Evolutionary conservation across 495 filamentous ascomycete genomes (phyloP), one percentile per base, ranked within the genome.

Genomic region (Pseudevernia furfuracea): DNA sequence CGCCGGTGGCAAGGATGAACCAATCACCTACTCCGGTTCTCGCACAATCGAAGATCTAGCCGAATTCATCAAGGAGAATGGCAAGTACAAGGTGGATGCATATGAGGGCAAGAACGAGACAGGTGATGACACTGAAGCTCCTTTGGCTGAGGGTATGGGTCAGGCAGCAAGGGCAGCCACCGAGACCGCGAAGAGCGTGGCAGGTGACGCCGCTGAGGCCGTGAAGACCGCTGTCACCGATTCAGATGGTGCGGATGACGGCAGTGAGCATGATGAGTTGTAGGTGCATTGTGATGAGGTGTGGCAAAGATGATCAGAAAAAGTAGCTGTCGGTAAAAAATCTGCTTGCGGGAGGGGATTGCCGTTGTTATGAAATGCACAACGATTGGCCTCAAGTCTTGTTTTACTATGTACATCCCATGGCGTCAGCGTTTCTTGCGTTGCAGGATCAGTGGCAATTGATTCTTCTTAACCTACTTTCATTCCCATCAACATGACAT

Each of bases 31-130:
- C 83, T 80, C 81, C 59, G 94, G 94, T 67, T 84, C 89, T 52
- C 91, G 94, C 72, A 95, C 90, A 56, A 82, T 96, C 60, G 93
- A 99, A 77, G 94, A 97, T 70, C 85, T 99, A 55, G 90, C 90
- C 71, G 83, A 87, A 69, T 99, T 99, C 80, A 84, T 99, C 74
- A 87, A 89, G 79, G 90, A 96, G 78, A 96, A 96, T 76, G 94
- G 94, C 74, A 91, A 90, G 75, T 85, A 95, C 80, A 85, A 91
- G 78, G 75, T 84, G 67, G 87, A 90, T 71, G 88, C 80, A 38
- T 73, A 79, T 56, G 75, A 73, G 44, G 83, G 84, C 28, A 71
- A 71, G 55, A 74, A 73, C 23, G 76, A 81, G 58, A 71, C 77
- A 25, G 73, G 39, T 25, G 75, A 68, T 60, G 84, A 83, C 67